Percentiles rank a stretch among this genome's conserved stretches.
Conservation (phyloP, 257 asterid species). For the Solanum appendiculatum region DNA sequence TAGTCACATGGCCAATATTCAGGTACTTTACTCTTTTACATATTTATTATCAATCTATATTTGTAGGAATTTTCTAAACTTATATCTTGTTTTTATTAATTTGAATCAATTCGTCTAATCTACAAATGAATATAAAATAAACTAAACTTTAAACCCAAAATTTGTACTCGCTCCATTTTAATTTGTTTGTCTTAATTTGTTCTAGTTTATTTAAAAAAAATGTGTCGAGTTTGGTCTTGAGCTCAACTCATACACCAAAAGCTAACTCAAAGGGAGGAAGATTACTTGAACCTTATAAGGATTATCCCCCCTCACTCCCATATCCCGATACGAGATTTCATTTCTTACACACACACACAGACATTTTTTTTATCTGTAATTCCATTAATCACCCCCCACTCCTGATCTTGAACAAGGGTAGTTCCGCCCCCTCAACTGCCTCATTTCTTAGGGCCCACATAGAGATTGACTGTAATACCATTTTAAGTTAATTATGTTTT, state of each 20-base stretch:
- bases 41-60: not conserved
- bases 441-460: not conserved
- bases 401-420: not conserved
- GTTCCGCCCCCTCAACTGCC: not conserved
- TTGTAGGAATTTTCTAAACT: not conserved
- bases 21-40: conserved; percentile 22
- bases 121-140: not conserved
- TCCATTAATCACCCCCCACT: not conserved
- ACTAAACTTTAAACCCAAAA: not conserved
- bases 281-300: no score
- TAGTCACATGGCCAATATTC: conserved; percentile 35
- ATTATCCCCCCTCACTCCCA: no score
- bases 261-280: not conserved
- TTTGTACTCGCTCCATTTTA: not conserved
- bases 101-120: not conserved
- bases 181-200: no score
- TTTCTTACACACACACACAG: not conserved
- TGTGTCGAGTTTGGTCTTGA: not conserved
- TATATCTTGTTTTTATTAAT: not conserved
- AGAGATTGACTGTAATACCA: not conserved
- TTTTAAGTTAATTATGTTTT: not conserved
- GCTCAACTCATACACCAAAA: not conserved
- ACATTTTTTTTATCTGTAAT: not conserved
- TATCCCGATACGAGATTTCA: no score
- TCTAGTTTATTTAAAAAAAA: not conserved